phyloP scores from a whole-genome alignment of 2,329 filamentous ascomycete species.

The Penicillium sp. region DNA sequence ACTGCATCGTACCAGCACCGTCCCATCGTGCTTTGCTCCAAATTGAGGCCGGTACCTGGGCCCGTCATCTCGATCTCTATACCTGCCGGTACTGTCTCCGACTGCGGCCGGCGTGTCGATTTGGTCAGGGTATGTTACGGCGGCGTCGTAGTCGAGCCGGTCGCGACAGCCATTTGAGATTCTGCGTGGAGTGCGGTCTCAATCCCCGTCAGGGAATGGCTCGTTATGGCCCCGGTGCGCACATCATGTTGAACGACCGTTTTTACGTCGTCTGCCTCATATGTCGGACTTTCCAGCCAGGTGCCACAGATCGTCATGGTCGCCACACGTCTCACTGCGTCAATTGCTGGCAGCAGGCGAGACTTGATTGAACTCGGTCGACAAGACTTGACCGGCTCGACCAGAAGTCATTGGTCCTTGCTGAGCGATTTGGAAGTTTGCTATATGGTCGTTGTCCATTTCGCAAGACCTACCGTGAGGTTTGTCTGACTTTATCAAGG shows the following conservation, averaged over 20 bases:
- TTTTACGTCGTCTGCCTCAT: constrained; percentile 20
- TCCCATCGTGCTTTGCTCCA: constrained; percentile 20
- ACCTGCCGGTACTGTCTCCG: constrained; percentile 26
- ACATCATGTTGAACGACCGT: constrained; percentile 14
- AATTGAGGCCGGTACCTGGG: constrained; percentile 19
- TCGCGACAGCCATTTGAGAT: constrained; percentile 18
- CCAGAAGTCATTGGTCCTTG: too few relatives aligned
- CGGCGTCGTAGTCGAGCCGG: constrained; percentile 16
- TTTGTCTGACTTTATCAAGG: too few relatives aligned
- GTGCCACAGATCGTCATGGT: constrained; percentile 8
- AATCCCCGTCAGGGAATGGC: constrained; percentile 17
- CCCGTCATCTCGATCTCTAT: constrained; percentile 17
- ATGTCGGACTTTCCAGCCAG: constrained; percentile 16
- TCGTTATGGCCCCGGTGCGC: constrained; percentile 23
- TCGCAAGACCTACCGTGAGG: too few relatives aligned
- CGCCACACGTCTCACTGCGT: constrained; percentile 9
- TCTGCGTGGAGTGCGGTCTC: constrained; percentile 26
- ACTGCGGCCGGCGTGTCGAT: constrained; percentile 16
- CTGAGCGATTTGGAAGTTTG: too few relatives aligned
- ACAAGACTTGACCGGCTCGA: too few relatives aligned
- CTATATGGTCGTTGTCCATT: too few relatives aligned
- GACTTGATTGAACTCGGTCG: not conserved
- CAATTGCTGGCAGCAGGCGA: constrained; percentile 7
- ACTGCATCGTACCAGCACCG: constrained; percentile 16
- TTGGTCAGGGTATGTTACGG: constrained; percentile 24